A percentile compares a stretch with the other conserved stretches of the same genome.
These are phyloP conservation scores for Dissophora ornata DNA, from an alignment of 192 early-diverging fungal genomes.

Conservation along the genomic window DNA sequence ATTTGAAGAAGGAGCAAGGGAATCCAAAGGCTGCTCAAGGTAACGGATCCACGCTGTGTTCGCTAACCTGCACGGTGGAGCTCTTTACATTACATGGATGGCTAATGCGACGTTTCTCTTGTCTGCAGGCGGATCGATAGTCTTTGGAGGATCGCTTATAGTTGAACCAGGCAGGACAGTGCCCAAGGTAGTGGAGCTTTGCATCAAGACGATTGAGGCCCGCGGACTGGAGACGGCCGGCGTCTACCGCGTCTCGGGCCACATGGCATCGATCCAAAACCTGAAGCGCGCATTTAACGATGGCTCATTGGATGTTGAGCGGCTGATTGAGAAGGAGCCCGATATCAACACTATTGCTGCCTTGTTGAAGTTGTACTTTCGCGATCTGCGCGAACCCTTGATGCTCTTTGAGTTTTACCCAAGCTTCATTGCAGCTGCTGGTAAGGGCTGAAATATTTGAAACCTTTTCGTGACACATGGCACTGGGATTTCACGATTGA, in stretches of 20 bases:
- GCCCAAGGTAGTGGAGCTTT: conserved; percentile 67
- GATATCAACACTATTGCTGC: conserved; percentile 79
- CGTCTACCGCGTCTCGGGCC: conserved; percentile 72
- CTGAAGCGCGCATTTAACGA: conserved; percentile 64
- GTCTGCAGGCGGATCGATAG: conserved; percentile 6
- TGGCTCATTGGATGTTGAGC: conserved; percentile 58
- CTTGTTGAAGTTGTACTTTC: conserved; percentile 80
- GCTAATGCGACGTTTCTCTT: background rate
- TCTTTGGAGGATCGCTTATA: conserved; percentile 49
- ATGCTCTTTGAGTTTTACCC: conserved; percentile 78
- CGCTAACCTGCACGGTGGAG: too few relatives aligned
- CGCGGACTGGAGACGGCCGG: conserved; percentile 70
- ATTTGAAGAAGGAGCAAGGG: background rate
- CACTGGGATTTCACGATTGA: too few relatives aligned
- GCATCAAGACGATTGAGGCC: conserved; percentile 67
- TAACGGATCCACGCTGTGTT: too few relatives aligned
- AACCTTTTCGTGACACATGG: conserved; percentile 1
- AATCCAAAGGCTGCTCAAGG: conserved; percentile 18
- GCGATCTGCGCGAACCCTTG: conserved; percentile 76
- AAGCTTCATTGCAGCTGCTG: conserved; percentile 74
- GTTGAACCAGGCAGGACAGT: conserved; percentile 61
- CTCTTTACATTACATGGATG: too few relatives aligned
- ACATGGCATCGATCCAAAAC: conserved; percentile 68
- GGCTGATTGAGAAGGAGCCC: conserved; percentile 65
- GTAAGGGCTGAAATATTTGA: too few relatives aligned